phyloP scores from a whole-genome alignment of 2,329 filamentous ascomycete genomes.

The Tolypocladium nubicola region DNA sequence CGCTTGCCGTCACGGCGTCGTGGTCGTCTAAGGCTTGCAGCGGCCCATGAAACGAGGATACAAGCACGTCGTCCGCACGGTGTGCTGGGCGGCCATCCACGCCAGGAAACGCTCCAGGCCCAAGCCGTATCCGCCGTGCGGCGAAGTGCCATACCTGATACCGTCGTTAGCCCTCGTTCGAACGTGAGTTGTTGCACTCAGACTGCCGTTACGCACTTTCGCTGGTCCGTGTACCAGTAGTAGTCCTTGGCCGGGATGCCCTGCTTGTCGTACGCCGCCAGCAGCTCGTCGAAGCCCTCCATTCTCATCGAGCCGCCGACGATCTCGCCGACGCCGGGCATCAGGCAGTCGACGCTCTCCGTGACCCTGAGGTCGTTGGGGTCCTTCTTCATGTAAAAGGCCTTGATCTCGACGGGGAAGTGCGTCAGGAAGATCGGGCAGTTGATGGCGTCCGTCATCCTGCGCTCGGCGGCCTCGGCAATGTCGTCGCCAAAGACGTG shows the following conservation, averaged over 20 bases:
- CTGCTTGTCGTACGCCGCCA: slow-evolving; percentile 79
- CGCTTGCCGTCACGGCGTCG: background rate
- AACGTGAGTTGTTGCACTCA: too few species aligned
- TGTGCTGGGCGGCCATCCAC: slow-evolving; percentile 53
- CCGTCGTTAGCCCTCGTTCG: background rate
- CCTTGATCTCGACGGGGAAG: slow-evolving; percentile 96
- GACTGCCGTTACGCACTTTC: slow-evolving; percentile 43
- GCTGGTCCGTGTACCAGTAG: slow-evolving; percentile 98
- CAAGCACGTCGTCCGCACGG: slow-evolving; percentile 55
- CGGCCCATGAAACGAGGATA: slow-evolving; percentile 73
- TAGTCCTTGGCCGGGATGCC: slow-evolving; percentile 77
- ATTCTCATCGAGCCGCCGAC: slow-evolving; percentile 96
- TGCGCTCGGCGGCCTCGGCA: slow-evolving; percentile 90
- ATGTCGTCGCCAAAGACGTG: slow-evolving; percentile 96
- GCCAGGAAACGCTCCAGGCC: slow-evolving; percentile 47
- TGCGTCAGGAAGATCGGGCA: slow-evolving; percentile 91
- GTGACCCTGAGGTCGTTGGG: slow-evolving; percentile 70
- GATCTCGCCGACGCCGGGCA: slow-evolving; percentile 96
- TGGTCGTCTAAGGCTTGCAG: slow-evolving; percentile 52
- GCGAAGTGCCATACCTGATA: slow-evolving; percentile 64
- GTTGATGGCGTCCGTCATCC: slow-evolving; percentile 96
- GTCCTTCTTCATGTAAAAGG: slow-evolving; percentile 98
- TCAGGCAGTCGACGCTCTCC: slow-evolving; percentile 73
- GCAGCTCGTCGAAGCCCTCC: slow-evolving; percentile 78
- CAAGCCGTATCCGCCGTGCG: slow-evolving; percentile 87